A percentile compares a stretch with the other conserved stretches of the same genome.
phyloP scores from a whole-genome alignment of 129 eudicot species.

The Arctium lappa region DNA sequence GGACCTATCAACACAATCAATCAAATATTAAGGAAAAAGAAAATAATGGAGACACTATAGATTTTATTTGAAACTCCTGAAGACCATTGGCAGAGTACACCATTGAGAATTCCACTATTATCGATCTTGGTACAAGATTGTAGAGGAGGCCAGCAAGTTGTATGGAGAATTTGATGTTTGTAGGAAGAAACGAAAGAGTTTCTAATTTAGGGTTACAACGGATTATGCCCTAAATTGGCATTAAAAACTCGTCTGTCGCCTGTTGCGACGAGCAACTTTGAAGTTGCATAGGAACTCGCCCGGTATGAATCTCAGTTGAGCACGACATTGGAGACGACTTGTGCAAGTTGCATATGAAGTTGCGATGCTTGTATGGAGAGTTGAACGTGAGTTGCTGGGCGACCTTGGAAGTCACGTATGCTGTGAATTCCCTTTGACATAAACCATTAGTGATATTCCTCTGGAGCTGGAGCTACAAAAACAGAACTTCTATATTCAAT shows the following conservation, averaged over 20 bases:
- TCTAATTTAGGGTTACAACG: background rate
- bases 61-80: background rate
- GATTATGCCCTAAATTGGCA: background rate
- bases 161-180: background rate
- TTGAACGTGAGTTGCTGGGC: background rate
- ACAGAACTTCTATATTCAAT: background rate
- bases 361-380: background rate
- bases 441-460: slow-evolving; percentile 5
- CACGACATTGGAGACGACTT: background rate
- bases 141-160: background rate
- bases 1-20: background rate
- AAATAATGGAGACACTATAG: background rate
- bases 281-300: background rate
- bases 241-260: background rate
- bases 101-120: no score
- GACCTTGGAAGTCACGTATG: background rate
- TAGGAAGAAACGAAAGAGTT: background rate
- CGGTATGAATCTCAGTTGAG: background rate
- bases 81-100: no score
- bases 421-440: background rate
- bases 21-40: background rate
- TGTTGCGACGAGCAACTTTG: background rate
- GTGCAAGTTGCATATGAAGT: background rate
- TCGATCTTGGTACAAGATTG: background rate
- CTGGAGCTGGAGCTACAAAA: background rate